A percentile compares a stretch with the other conserved stretches of the same genome.
Evolutionary conservation across 106 monocot species (phyloP).

Genomic region (Dendrobium nobile): DNA sequence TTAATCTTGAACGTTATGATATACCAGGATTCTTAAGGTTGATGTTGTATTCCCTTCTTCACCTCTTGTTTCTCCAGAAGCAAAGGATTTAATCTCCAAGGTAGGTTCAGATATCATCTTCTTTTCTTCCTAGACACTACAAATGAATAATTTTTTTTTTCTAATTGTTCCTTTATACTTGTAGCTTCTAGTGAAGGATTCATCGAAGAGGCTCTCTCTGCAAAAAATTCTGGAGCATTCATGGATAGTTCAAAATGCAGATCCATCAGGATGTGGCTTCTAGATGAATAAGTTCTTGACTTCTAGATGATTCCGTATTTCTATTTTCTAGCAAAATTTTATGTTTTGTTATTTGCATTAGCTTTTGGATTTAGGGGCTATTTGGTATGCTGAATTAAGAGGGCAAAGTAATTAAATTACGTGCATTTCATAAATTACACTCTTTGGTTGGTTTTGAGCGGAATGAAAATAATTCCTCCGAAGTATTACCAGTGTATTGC

Average conservation of each 20-base stretch:
- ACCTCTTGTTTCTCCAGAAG: background rate
- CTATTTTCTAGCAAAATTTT: too few relatives aligned
- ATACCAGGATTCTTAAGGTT: slow-evolving; percentile 69
- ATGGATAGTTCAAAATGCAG: slow-evolving; percentile 76
- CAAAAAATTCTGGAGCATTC: slow-evolving; percentile 79
- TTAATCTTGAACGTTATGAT: background rate
- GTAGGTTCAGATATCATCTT: background rate
- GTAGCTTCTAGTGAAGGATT: slow-evolving; percentile 89
- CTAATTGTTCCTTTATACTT: background rate
- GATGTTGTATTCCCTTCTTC: slow-evolving; percentile 72
- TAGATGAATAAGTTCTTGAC: background rate
- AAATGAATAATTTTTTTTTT: background rate
- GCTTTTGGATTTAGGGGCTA: too few relatives aligned
- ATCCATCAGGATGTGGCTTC: slow-evolving; percentile 55
- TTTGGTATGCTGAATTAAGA: too few relatives aligned
- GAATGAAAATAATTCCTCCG: too few relatives aligned
- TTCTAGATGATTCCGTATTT: background rate
- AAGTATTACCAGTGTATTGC: too few relatives aligned
- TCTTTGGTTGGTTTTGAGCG: too few relatives aligned
- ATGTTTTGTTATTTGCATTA: too few relatives aligned
- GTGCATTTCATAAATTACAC: too few relatives aligned
- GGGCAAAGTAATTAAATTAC: too few relatives aligned
- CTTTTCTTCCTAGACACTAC: too few relatives aligned
- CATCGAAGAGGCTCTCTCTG: slow-evolving; percentile 72
- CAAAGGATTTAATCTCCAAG: background rate